Evolutionary conservation across 2,329 filamentous ascomycete species (phyloP), one percentile per base, ranked within the genome.

Genomic region (Penicillium sp.): DNA sequence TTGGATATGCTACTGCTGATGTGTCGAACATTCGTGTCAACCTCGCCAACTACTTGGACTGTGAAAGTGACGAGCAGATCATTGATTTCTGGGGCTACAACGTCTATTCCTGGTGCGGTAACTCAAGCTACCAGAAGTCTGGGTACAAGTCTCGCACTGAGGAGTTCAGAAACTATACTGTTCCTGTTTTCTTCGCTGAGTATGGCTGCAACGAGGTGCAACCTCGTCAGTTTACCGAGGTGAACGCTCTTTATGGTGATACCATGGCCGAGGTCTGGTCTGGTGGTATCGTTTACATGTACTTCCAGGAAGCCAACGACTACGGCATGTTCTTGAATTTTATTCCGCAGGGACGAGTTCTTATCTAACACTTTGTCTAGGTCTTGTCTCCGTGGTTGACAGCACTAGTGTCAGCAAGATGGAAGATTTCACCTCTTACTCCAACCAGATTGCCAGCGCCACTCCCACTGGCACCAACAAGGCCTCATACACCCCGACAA

Each of bases 51-150:
- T 97, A 94, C 83, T 96, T 97, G 80, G 91, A 96, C 82, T 97
- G 93, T 69, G 89, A 90, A 24, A 45, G 51, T 52, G 73, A 84
- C 51, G 77, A 79, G 6, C 73, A 75, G 66, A 71, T 87, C 52
- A 94, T 97, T 60, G 93, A 97, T 75, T 97, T 93, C 81, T 97
- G 91, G 91, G 93, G 93, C 55, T 96, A 97, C 86, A 97, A 97
- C 81, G 95, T 97, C 77, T 97, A 97, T 83, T 95, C 91, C 36
- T 97, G 93, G 93, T 97, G 93, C 71, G 93, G 92, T 60, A 72
- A 91, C 64, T 95, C 89, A 68, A 84, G 80, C 63, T 93, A 88
- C 77, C 68, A 79, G 24, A 70, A 81, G 53, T 96, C 93, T 1
- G 89, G 90, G 47, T 97, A 91, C 75, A 81, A 86, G 58, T 80